Evolutionary conservation across 192 early-diverging fungal species (phyloP).

Genomic region (Coemansia umbellata): DNA sequence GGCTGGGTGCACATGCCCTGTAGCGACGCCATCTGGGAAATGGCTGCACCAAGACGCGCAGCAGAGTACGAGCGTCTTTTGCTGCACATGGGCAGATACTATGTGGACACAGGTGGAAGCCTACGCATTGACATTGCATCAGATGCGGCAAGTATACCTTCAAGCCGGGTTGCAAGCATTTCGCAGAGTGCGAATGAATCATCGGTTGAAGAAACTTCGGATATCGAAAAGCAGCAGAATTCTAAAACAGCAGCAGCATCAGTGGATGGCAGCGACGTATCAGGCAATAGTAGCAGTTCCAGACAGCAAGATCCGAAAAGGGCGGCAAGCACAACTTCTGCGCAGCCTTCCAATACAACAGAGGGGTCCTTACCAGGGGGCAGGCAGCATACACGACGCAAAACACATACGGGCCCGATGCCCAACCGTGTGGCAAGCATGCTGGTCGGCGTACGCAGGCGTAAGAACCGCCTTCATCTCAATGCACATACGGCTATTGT

Average conservation of each 20-base stretch:
- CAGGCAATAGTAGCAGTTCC: not conserved
- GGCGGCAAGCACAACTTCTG: not conserved
- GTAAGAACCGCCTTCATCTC: conserved; percentile 50
- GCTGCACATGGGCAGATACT: conserved; percentile 52
- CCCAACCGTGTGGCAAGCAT: conserved; percentile 47
- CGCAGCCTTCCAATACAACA: too few species aligned
- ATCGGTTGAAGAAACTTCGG: conserved; percentile 1
- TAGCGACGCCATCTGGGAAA: conserved; percentile 49
- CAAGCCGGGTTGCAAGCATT: not conserved
- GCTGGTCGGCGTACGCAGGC: conserved; percentile 46
- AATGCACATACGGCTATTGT: conserved; percentile 47
- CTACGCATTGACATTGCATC: conserved; percentile 45
- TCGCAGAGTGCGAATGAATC: not conserved
- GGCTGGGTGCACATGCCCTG: conserved; percentile 54
- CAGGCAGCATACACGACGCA: conserved; percentile 1
- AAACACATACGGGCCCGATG: not conserved
- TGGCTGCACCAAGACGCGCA: conserved; percentile 28
- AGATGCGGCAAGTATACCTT: not conserved
- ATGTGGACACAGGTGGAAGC: conserved; percentile 48
- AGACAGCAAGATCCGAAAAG: not conserved
- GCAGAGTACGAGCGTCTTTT: conserved; percentile 50
- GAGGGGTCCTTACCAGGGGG: not conserved
- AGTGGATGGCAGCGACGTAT: not conserved
- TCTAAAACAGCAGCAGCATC: not conserved
- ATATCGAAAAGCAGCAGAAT: not conserved